Evolutionary conservation across 1,139 yeast genomes (phyloP).

Genomic region (Meyerozyma elateridarum): DNA sequence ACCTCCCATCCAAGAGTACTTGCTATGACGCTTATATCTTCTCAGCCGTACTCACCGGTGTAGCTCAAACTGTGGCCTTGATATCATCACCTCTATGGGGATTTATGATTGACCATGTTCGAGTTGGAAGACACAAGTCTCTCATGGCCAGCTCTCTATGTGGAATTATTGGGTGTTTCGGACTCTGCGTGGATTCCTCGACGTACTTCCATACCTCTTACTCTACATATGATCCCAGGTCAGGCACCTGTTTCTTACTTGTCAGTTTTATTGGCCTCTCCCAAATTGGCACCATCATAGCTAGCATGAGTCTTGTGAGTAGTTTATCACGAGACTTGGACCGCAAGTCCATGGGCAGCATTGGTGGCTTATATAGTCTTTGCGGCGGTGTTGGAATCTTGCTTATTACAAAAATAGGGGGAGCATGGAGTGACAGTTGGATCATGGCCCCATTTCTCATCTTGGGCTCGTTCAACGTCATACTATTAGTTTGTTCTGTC

Average conservation of each 20-base stretch:
- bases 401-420: slow-evolving; percentile 56
- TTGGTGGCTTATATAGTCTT: slow-evolving; percentile 64
- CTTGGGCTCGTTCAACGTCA: slow-evolving; percentile 42
- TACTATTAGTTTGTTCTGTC: slow-evolving; percentile 9
- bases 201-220: background rate
- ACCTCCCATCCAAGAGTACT: slow-evolving; percentile 27
- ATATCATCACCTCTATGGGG: slow-evolving; percentile 65
- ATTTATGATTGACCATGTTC: slow-evolving; percentile 39
- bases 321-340: slow-evolving; percentile 16
- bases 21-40: slow-evolving; percentile 63
- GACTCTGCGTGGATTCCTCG: slow-evolving; percentile 19
- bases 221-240: slow-evolving; percentile 30
- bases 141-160: slow-evolving; percentile 28
- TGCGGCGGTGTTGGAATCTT: slow-evolving; percentile 70
- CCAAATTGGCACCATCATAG: slow-evolving; percentile 57
- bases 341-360: slow-evolving; percentile 47
- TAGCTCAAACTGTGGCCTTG: slow-evolving; percentile 54
- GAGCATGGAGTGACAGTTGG: slow-evolving; percentile 54
- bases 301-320: slow-evolving; percentile 40
- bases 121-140: slow-evolving; percentile 34
- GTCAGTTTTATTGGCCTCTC: slow-evolving; percentile 35
- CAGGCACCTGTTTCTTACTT: slow-evolving; percentile 25
- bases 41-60: slow-evolving; percentile 66
- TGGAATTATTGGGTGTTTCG: slow-evolving; percentile 38
- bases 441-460: slow-evolving; percentile 57